These are phyloP conservation scores for Cryptococcus sp. DNA, from an alignment of 1,284 basidiomycete genomes.

Conservation along the genomic window DNA sequence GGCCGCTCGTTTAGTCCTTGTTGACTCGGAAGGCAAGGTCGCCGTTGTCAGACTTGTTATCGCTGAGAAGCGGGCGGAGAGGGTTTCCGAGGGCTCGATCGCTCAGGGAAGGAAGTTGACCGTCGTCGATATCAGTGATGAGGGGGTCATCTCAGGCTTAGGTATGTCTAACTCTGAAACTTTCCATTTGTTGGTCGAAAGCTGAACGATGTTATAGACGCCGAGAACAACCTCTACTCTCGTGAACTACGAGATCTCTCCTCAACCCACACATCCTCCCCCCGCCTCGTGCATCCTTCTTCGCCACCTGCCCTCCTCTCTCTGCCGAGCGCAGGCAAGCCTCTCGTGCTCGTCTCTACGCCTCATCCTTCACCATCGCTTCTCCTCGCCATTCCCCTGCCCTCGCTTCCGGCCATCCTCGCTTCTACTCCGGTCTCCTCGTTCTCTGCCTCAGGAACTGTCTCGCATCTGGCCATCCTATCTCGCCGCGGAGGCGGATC, in stretches of 20 bases:
- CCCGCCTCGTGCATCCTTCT: constrained; percentile 1
- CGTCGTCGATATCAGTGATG: constrained; percentile 30
- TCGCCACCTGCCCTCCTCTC: constrained; percentile 17
- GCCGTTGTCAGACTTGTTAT: constrained; percentile 9
- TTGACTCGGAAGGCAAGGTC: constrained; percentile 19
- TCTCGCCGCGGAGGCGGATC: constrained; percentile 8
- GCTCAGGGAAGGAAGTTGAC: constrained; percentile 12
- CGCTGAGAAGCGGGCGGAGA: constrained; percentile 13
- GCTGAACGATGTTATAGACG: neutral
- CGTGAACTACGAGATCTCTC: constrained; percentile 6
- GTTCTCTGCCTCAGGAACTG: constrained; percentile 22
- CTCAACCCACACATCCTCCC: constrained; percentile 15
- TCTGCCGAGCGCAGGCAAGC: constrained; percentile 24
- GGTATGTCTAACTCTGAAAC: constrained; percentile 16
- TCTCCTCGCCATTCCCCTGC: constrained; percentile 33
- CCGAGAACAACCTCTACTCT: neutral
- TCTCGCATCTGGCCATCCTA: constrained; percentile 34
- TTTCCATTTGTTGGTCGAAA: neutral
- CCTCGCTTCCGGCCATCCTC: constrained; percentile 35
- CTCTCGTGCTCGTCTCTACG: constrained; percentile 29
- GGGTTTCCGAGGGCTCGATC: constrained; percentile 14
- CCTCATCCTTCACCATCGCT: constrained; percentile 30
- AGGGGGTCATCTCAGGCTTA: constrained; percentile 35
- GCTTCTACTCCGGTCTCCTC: constrained; percentile 23
- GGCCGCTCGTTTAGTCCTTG: constrained; percentile 7